These are phyloP conservation scores for Tulasnella sp. DNA, from an alignment of 768 basidiomycete species.

Conservation along the genomic window DNA sequence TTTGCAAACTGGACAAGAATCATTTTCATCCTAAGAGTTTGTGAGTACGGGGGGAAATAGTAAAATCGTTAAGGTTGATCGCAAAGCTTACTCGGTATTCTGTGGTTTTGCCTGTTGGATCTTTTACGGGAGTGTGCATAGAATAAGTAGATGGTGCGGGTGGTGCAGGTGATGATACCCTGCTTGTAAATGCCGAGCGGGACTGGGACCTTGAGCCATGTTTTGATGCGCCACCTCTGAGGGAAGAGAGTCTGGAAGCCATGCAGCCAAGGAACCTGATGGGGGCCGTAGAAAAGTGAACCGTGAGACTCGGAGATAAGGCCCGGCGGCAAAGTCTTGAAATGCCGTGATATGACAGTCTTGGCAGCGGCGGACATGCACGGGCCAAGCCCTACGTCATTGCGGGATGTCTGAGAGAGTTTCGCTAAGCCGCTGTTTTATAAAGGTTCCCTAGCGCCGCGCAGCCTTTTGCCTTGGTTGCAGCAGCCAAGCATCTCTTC, in stretches of 20 bases:
- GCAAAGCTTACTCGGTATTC: slow-evolving; percentile 67
- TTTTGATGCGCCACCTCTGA: not conserved
- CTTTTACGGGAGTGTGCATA: slow-evolving; percentile 51
- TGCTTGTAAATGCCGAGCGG: slow-evolving; percentile 18
- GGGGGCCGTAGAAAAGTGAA: not conserved
- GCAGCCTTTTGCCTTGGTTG: not conserved
- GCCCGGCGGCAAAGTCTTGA: not conserved
- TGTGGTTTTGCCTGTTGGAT: slow-evolving; percentile 73
- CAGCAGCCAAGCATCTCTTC: not conserved
- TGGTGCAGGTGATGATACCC: slow-evolving; percentile 12
- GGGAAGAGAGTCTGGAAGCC: not conserved
- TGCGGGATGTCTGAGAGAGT: not conserved
- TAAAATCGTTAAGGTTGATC: not conserved
- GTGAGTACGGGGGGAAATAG: slow-evolving; percentile 8
- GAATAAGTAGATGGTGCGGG: not conserved
- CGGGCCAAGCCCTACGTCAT: slow-evolving; percentile 1
- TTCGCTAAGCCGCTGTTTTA: not conserved
- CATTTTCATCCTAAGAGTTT: slow-evolving; percentile 66
- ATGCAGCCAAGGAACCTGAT: not conserved
- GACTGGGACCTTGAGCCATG: slow-evolving; percentile 7
- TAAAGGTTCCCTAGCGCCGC: not conserved
- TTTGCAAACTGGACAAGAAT: slow-evolving; percentile 96
- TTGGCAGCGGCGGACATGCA: slow-evolving; percentile 3
- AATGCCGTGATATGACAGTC: not conserved
- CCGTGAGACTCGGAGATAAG: not conserved